Evolutionary conservation across 192 early-diverging fungal species (phyloP).

Genomic region (Podila epicladia): DNA sequence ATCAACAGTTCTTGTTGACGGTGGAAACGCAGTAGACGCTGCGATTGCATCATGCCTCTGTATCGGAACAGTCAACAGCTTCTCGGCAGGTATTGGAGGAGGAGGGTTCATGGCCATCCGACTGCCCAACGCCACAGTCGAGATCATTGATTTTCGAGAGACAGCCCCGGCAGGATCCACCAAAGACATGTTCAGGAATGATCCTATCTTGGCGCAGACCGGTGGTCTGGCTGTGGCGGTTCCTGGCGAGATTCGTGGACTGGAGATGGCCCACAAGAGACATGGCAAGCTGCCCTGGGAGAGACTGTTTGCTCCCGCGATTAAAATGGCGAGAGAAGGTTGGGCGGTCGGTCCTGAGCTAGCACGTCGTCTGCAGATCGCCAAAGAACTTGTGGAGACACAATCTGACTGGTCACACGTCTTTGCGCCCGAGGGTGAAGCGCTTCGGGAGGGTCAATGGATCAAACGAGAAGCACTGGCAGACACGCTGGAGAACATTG

Average conservation of each 20-base stretch:
- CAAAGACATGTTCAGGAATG: constrained; percentile 82
- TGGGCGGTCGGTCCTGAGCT: constrained; percentile 66
- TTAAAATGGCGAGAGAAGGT: constrained; percentile 80
- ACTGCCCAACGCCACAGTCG: constrained; percentile 61
- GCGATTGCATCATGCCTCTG: constrained; percentile 88
- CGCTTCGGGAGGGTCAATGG: constrained; percentile 75
- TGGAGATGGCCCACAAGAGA: constrained; percentile 79
- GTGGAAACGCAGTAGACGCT: constrained; percentile 91
- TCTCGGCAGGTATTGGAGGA: constrained; percentile 92
- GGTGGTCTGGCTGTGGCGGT: constrained; percentile 82
- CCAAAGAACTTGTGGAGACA: constrained; percentile 20
- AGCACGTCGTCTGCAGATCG: constrained; percentile 43
- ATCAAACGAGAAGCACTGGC: constrained; percentile 69
- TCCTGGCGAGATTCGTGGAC: constrained; percentile 91
- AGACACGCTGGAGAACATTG: constrained; percentile 70
- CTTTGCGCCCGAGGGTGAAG: constrained; percentile 76
- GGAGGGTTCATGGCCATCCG: constrained; percentile 95
- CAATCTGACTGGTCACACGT: constrained; percentile 57
- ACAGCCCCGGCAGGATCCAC: constrained; percentile 76
- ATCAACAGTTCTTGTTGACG: constrained; percentile 72
- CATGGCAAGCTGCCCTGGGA: constrained; percentile 89
- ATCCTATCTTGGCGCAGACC: constrained; percentile 74
- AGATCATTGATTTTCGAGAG: constrained; percentile 91
- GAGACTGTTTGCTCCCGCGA: constrained; percentile 79
- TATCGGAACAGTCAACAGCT: constrained; percentile 88